These are phyloP conservation scores for Komagataella phaffii DNA, from an alignment of 805 yeast genomes.

Conservation along the genomic window DNA sequence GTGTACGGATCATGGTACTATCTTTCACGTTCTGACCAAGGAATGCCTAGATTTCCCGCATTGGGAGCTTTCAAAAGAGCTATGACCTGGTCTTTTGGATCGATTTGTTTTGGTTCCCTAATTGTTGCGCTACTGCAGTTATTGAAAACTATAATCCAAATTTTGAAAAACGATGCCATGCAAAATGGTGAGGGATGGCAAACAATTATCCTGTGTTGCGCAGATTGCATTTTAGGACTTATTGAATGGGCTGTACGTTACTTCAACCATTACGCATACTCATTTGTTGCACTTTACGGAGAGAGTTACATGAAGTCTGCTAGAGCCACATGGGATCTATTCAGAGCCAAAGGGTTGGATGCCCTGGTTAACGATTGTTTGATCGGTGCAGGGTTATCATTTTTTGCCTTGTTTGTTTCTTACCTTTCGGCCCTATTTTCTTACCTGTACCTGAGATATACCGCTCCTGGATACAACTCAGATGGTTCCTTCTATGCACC, in stretches of 20 bases:
- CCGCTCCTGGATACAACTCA: conserved; percentile 52
- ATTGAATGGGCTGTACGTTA: conserved; percentile 72
- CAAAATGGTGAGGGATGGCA: conserved; percentile 9
- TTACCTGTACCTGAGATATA: conserved; percentile 54
- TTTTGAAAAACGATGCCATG: conserved; percentile 26
- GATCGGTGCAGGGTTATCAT: conserved; percentile 64
- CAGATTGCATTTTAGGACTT: conserved; percentile 23
- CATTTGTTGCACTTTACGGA: conserved; percentile 81
- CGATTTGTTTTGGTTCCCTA: conserved; percentile 29
- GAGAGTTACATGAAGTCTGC: conserved; percentile 64
- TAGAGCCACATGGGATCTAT: conserved; percentile 66
- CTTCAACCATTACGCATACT: conserved; percentile 85
- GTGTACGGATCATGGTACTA: conserved; percentile 81
- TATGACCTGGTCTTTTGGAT: conserved; percentile 7
- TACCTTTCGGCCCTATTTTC: conserved; percentile 37
- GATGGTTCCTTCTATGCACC: conserved; percentile 57
- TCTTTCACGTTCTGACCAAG: conserved; percentile 57
- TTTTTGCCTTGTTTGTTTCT: conserved; percentile 62
- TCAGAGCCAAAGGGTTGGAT: conserved; percentile 71
- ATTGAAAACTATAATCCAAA: conserved; percentile 36
- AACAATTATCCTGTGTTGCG: conserved; percentile 7
- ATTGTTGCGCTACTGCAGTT: conserved; percentile 62
- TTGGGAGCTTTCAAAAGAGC: conserved; percentile 50
- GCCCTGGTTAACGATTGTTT: conserved; percentile 78
- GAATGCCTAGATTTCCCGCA: conserved; percentile 65